A percentile compares a stretch with the other conserved stretches of the same genome.
These are phyloP conservation scores for Escallonia herrerae DNA, from an alignment of 129 eudicot genomes.

Conservation along the genomic window DNA sequence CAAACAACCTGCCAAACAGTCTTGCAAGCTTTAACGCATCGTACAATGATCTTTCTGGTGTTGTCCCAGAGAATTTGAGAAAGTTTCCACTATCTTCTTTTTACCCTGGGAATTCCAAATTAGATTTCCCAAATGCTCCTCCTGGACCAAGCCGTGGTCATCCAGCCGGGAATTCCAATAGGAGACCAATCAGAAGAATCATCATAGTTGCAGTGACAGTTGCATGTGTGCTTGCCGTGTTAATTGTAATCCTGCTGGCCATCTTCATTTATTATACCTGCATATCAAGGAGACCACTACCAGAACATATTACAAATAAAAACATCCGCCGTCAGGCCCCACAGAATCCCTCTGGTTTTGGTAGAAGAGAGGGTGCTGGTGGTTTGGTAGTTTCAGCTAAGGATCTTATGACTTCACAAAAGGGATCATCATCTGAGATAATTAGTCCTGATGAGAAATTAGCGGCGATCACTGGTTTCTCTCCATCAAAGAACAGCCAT, in stretches of 20 bases:
- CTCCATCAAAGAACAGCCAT: slow-evolving; percentile 83
- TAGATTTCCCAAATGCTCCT: slow-evolving; percentile 81
- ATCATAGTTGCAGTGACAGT: slow-evolving; percentile 58
- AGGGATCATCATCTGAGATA: slow-evolving; percentile 74
- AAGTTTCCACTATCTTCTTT: slow-evolving; percentile 78
- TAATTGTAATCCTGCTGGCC: slow-evolving; percentile 68
- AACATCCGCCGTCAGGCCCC: slow-evolving; percentile 35
- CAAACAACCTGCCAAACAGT: slow-evolving; percentile 46
- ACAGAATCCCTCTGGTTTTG: slow-evolving; percentile 30
- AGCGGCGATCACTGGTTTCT: slow-evolving; percentile 57
- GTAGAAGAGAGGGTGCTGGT: slow-evolving; percentile 31
- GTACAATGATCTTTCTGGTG: slow-evolving; percentile 80
- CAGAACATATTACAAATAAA: slow-evolving; percentile 37
- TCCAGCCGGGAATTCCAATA: slow-evolving; percentile 29
- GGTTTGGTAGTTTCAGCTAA: slow-evolving; percentile 56
- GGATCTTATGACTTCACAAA: slow-evolving; percentile 54
- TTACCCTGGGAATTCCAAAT: slow-evolving; percentile 87
- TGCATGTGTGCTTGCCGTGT: slow-evolving; percentile 56
- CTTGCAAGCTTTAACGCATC: slow-evolving; percentile 80
- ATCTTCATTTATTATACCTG: slow-evolving; percentile 57
- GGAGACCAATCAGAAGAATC: slow-evolving; percentile 47
- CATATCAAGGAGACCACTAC: slow-evolving; percentile 48
- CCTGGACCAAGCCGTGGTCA: slow-evolving; percentile 31
- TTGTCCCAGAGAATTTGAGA: slow-evolving; percentile 85
- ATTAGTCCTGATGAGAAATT: slow-evolving; percentile 66